These are phyloP conservation scores for Cryptococcus sp. DNA, from an alignment of 1,284 basidiomycete species.

Conservation along the genomic window DNA sequence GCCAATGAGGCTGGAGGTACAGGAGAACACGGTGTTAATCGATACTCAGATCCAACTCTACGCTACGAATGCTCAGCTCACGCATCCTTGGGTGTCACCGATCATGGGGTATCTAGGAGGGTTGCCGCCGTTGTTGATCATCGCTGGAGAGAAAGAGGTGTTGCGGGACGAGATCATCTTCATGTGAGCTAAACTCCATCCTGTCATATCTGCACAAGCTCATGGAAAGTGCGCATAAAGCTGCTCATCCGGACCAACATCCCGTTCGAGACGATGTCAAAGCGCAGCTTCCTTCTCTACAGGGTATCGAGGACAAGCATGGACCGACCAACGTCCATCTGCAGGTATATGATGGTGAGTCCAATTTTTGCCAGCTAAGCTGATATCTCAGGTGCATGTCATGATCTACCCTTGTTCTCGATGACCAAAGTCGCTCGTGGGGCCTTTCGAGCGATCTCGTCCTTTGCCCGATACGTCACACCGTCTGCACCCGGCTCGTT, in stretches of 20 bases:
- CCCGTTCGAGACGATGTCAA: constrained; percentile 60
- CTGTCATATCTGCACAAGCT: not conserved
- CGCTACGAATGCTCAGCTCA: constrained; percentile 73
- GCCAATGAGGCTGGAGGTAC: constrained; percentile 23
- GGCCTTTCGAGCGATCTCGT: constrained; percentile 42
- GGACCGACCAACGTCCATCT: constrained; percentile 82
- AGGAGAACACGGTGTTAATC: constrained; percentile 26
- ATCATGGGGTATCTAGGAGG: constrained; percentile 81
- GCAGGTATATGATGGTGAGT: constrained; percentile 56
- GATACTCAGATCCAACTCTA: constrained; percentile 78
- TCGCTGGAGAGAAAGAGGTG: constrained; percentile 86
- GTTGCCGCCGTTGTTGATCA: constrained; percentile 76
- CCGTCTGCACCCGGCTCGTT: constrained; percentile 27
- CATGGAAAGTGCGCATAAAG: constrained; percentile 73
- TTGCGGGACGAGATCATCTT: constrained; percentile 89
- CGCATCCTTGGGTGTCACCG: constrained; percentile 81
- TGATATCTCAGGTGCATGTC: constrained; percentile 48
- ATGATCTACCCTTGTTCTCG: constrained; percentile 67
- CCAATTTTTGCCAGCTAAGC: no score
- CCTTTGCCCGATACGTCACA: constrained; percentile 47
- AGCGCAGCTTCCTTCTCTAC: constrained; percentile 59
- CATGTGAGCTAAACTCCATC: constrained; percentile 52
- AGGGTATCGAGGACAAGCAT: constrained; percentile 59
- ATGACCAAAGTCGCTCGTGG: constrained; percentile 62
- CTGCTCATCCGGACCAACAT: constrained; percentile 72